These are phyloP conservation scores for Schoenoplectus tabernaemontani DNA, from an alignment of 202 grass and related monocot species.

Conservation along the genomic window DNA sequence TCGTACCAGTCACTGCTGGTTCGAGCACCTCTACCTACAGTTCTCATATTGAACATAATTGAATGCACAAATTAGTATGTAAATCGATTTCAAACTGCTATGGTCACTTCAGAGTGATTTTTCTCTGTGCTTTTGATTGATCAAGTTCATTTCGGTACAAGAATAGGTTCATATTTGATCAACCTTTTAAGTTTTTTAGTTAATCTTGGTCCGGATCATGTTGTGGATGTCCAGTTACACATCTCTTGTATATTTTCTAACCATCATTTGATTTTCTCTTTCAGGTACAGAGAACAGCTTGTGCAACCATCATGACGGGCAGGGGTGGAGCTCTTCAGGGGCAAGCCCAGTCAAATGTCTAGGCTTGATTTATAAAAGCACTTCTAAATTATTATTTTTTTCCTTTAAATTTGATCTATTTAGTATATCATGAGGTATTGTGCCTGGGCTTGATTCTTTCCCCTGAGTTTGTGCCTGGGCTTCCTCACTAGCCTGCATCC, in stretches of 20 bases:
- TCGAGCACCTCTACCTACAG: constrained; percentile 36
- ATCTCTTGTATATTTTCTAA: neutral
- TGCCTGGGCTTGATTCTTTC: too few relatives aligned
- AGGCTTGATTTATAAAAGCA: too few relatives aligned
- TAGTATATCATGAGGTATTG: too few relatives aligned
- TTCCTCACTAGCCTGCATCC: too few relatives aligned
- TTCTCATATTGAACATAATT: neutral
- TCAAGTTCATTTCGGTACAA: neutral
- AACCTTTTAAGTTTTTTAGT: neutral
- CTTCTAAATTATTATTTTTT: too few relatives aligned
- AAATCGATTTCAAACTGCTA: neutral
- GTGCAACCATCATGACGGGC: neutral
- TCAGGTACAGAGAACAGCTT: neutral
- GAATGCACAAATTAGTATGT: neutral
- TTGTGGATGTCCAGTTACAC: neutral
- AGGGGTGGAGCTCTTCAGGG: too few relatives aligned
- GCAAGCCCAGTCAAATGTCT: too few relatives aligned
- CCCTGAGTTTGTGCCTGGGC: too few relatives aligned
- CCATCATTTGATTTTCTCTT: neutral
- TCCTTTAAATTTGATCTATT: too few relatives aligned
- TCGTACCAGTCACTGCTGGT: constrained; percentile 53
- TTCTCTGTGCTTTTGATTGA: neutral
- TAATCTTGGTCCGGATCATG: neutral
- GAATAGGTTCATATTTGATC: neutral
- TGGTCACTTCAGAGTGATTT: neutral